phyloP scores from a whole-genome alignment of 371 early-diverging fungal species.

The Mortierella sp. region DNA sequence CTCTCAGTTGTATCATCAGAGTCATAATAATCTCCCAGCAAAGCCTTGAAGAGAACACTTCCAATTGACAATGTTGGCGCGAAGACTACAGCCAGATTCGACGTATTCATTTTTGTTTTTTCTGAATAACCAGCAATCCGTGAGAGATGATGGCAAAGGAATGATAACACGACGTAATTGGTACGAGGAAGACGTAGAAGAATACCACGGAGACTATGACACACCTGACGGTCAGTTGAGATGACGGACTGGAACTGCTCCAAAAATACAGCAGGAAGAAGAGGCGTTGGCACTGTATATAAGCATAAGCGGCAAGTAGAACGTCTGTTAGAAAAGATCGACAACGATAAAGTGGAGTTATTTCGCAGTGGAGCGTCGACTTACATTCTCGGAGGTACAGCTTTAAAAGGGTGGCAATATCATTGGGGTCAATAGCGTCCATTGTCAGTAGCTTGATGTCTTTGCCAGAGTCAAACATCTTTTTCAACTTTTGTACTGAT shows the following conservation, averaged over 20 bases:
- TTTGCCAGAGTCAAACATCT: constrained; percentile 47
- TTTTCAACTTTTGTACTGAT: constrained; percentile 50
- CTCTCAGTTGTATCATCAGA: constrained; percentile 29
- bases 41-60: constrained; percentile 40
- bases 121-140: constrained; percentile 41
- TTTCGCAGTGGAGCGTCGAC: neutral
- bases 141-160: constrained; percentile 50
- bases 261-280: constrained; percentile 41
- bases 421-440: constrained; percentile 50
- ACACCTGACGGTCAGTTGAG: constrained; percentile 52
- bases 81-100: constrained; percentile 52
- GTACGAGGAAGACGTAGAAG: constrained; percentile 45
- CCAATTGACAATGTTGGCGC: constrained; percentile 52
- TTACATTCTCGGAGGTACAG: constrained; percentile 53
- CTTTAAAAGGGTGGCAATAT: constrained; percentile 51
- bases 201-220: constrained; percentile 48
- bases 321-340: neutral
- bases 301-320: neutral
- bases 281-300: constrained; percentile 39
- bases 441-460: constrained; percentile 38
- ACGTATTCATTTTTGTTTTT: constrained; percentile 52
- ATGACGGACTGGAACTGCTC: constrained; percentile 49
- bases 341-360: neutral
- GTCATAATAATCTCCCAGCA: constrained; percentile 50
- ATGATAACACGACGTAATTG: constrained; percentile 46